Evolutionary conservation across 176 grass and related monocot species (phyloP).

Genomic region (Urochloa ruziziensis): DNA sequence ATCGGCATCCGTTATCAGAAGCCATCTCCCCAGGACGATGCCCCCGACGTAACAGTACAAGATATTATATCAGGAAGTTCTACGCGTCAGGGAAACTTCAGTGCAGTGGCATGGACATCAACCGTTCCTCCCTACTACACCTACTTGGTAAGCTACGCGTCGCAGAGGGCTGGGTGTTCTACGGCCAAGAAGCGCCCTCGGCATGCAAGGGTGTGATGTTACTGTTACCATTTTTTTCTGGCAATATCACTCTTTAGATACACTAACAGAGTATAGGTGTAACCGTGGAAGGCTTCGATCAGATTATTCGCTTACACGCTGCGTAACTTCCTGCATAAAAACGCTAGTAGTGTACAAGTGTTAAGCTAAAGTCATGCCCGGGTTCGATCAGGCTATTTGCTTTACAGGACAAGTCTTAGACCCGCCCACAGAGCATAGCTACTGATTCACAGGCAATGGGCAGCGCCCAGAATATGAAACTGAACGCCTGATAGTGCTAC

Average conservation of each 20-base stretch:
- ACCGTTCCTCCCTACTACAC: background rate
- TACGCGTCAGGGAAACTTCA: background rate
- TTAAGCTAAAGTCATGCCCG: background rate
- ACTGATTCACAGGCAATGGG: background rate
- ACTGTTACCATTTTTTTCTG: background rate
- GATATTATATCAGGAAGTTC: background rate
- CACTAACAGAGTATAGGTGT: background rate
- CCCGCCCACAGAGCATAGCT: background rate
- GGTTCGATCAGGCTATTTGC: background rate
- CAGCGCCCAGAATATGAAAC: background rate
- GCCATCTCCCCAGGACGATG: background rate
- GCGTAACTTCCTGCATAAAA: background rate
- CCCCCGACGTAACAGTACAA: background rate
- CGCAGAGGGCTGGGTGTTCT: background rate
- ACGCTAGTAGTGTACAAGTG: background rate
- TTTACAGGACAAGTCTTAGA: background rate
- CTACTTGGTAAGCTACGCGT: background rate
- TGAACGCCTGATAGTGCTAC: no score
- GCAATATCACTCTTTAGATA: background rate
- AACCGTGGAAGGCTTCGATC: background rate
- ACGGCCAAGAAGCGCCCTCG: constrained; percentile 2
- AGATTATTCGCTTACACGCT: background rate
- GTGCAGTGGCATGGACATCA: background rate
- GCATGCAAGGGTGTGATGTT: background rate
- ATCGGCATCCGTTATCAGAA: background rate